Percentiles rank a stretch among this genome's conserved stretches.
Conservation (phyloP, 108 stramenopile genomes). For the Schizochytrium sp. region DNA sequence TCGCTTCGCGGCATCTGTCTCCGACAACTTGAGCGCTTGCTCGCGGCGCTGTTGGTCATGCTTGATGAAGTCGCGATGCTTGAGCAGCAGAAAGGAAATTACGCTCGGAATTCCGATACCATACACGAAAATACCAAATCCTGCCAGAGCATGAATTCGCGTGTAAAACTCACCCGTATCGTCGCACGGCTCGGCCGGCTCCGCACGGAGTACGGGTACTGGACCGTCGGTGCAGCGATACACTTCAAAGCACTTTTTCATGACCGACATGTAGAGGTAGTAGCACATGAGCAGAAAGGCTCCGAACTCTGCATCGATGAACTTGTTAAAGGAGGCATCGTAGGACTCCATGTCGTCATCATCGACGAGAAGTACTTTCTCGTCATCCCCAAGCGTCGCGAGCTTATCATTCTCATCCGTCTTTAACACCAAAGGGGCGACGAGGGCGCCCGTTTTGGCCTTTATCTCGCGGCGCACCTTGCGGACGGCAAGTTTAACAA, state of each 20-base stretch:
- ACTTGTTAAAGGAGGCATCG: not conserved
- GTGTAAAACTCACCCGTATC: not conserved
- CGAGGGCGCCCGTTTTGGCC: not conserved
- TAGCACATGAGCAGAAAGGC: slow-evolving; percentile 18
- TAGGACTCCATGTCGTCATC: slow-evolving; percentile 18
- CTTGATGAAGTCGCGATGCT: not conserved
- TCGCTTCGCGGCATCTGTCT: not conserved
- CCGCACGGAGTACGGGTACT: not conserved
- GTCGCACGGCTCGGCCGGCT: not conserved
- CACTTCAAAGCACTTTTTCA: slow-evolving; percentile 23
- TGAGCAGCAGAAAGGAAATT: not conserved
- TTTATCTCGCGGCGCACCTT: not conserved
- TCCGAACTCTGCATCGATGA: slow-evolving; percentile 17
- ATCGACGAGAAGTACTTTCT: not conserved
- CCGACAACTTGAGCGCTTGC: not conserved
- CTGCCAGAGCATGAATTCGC: not conserved
- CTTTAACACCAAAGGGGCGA: not conserved
- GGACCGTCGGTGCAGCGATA: slow-evolving; percentile 18
- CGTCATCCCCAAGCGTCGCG: not conserved
- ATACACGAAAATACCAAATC: not conserved
- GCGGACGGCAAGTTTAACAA: not conserved
- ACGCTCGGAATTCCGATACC: slow-evolving; percentile 3
- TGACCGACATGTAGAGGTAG: slow-evolving; percentile 31
- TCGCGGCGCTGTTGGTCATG: slow-evolving; percentile 15
- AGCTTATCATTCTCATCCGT: not conserved